phyloP scores from a whole-genome alignment of 140 eudicot species.

The Cichorium intybus region DNA sequence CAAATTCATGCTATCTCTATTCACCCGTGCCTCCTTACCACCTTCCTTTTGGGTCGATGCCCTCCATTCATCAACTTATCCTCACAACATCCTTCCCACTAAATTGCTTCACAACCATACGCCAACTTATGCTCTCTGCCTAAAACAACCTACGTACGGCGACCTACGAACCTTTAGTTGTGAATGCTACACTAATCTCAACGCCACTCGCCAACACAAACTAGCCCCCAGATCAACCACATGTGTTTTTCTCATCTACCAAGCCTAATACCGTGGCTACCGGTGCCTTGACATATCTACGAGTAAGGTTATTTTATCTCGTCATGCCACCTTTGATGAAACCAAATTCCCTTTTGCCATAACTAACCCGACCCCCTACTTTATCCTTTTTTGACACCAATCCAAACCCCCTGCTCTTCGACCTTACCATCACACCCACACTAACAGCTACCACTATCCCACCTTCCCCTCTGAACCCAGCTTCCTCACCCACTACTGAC shows the following conservation, averaged over 20 bases:
- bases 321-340: slow-evolving; percentile 7
- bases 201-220: not conserved
- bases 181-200: not conserved
- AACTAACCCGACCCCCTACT: no score
- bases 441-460: no score
- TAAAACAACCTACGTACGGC: not conserved
- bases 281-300: not conserved
- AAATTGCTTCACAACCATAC: not conserved
- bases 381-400: no score
- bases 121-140: not conserved
- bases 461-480: no score
- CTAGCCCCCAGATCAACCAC: slow-evolving; percentile 2
- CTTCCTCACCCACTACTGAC: no score
- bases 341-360: not conserved
- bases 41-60: slow-evolving; percentile 5
- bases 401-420: no score
- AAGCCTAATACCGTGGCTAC: slow-evolving; percentile 5
- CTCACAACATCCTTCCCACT: slow-evolving; percentile 18
- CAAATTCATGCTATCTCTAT: not conserved
- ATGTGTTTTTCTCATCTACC: slow-evolving; percentile 9
- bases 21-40: not conserved
- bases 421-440: no score
- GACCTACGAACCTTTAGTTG: slow-evolving; percentile 14
- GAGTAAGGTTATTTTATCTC: not conserved
- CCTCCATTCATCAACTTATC: not conserved